These are phyloP conservation scores for Wickerhamiella sergipiensis DNA, from an alignment of 805 yeast species.

Conservation along the genomic window DNA sequence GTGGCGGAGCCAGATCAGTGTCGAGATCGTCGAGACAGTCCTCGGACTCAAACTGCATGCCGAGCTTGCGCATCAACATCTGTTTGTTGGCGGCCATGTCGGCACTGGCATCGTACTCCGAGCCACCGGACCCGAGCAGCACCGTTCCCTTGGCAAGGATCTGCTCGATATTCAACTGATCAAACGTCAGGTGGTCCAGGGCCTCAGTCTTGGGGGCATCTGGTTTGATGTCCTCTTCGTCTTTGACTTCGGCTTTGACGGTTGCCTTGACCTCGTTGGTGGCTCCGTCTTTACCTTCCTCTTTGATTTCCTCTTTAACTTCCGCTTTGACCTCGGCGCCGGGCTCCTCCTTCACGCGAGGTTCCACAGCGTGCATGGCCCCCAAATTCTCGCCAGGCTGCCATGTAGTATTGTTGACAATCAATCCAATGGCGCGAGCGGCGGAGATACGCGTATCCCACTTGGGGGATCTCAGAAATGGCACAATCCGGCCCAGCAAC, in stretches of 20 bases:
- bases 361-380: slow-evolving; percentile 13
- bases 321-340: slow-evolving; percentile 14
- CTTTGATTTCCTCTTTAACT: slow-evolving; percentile 4
- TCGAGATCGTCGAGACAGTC: slow-evolving; percentile 23
- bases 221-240: slow-evolving; percentile 3
- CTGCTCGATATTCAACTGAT: slow-evolving; percentile 24
- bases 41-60: slow-evolving; percentile 29
- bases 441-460: slow-evolving; percentile 98
- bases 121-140: slow-evolving; percentile 52
- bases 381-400: slow-evolving; percentile 51
- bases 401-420: slow-evolving; percentile 73
- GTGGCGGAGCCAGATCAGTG: slow-evolving; percentile 16
- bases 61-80: slow-evolving; percentile 30
- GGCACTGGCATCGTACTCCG: slow-evolving; percentile 26
- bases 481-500: slow-evolving; percentile 77
- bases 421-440: slow-evolving; percentile 88
- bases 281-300: too few species aligned
- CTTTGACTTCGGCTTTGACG: slow-evolving; percentile 14
- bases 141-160: slow-evolving; percentile 31
- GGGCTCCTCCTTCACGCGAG: slow-evolving; percentile 2
- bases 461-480: slow-evolving; percentile 63
- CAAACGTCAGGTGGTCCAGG: slow-evolving; percentile 20
- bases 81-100: slow-evolving; percentile 9
- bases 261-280: neutral
- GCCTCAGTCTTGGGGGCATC: neutral